A percentile compares a stretch with the other conserved stretches of the same genome.
phyloP scores from a whole-genome alignment of 352 stramenopile genomes.

The Globisporangium nagaii region DNA sequence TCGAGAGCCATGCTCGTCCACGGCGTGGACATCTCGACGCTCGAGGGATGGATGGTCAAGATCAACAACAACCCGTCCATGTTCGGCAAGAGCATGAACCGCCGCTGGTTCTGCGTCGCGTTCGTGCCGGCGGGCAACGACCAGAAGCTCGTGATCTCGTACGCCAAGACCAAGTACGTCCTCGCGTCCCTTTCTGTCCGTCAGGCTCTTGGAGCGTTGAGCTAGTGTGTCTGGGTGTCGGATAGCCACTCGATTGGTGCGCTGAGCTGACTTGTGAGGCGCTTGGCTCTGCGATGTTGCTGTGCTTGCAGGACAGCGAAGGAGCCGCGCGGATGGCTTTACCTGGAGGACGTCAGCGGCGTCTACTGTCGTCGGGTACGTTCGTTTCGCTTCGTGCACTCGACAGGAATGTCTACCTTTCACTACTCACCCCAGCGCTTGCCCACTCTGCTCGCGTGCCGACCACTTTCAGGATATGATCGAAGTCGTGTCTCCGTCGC shows the following conservation, averaged over 20 bases:
- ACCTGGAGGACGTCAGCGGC: conserved; percentile 68
- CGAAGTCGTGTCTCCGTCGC: conserved; percentile 66
- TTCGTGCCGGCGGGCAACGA: conserved; percentile 40
- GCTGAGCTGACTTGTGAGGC: not conserved
- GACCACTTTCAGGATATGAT: conserved; percentile 58
- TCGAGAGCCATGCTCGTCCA: conserved; percentile 40
- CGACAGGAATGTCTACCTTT: too few species aligned
- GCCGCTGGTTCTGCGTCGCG: conserved; percentile 73
- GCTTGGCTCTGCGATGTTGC: not conserved
- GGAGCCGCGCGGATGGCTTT: conserved; percentile 73
- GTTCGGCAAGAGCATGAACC: conserved; percentile 72
- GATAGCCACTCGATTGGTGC: too few species aligned
- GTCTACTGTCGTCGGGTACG: conserved; percentile 68
- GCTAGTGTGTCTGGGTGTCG: not conserved
- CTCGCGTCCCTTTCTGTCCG: not conserved
- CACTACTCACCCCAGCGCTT: too few species aligned
- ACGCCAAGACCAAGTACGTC: conserved; percentile 75
- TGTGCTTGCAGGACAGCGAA: conserved; percentile 45
- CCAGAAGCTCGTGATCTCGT: conserved; percentile 71
- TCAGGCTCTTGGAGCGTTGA: not conserved
- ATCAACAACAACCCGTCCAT: conserved; percentile 82
- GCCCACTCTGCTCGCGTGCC: not conserved
- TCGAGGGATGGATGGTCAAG: conserved; percentile 84
- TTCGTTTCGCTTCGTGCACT: not conserved
- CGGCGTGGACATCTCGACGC: conserved; percentile 75